A percentile compares a stretch with the other conserved stretches of the same genome.
phyloP scores from a whole-genome alignment of 108 stramenopile species.

The Discostella stelligeroides region DNA sequence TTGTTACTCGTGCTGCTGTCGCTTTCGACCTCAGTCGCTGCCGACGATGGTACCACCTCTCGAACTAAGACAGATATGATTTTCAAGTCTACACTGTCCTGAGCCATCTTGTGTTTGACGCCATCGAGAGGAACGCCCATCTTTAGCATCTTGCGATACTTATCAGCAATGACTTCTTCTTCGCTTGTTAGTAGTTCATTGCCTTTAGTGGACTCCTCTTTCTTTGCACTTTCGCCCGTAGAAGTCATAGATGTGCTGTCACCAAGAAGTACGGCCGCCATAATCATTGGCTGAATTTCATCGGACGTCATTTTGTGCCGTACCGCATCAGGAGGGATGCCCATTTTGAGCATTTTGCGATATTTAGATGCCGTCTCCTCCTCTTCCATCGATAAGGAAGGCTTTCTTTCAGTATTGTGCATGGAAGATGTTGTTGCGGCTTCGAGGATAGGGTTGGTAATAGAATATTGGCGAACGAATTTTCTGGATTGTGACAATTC shows the following conservation, averaged over 20 bases:
- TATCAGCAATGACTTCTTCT: conserved; percentile 43
- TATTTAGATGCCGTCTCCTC: conserved; percentile 59
- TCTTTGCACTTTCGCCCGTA: conserved; percentile 56
- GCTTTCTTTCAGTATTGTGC: not conserved
- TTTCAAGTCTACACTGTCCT: conserved; percentile 31
- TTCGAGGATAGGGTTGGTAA: conserved; percentile 10
- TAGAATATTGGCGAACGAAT: conserved; percentile 18
- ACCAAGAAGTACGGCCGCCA: conserved; percentile 51
- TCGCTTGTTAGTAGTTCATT: conserved; percentile 22
- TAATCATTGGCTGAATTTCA: conserved; percentile 56
- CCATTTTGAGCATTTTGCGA: conserved; percentile 77
- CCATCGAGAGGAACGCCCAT: conserved; percentile 43
- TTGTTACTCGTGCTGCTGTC: not conserved
- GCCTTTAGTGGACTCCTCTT: conserved; percentile 47
- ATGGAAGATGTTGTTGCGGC: not conserved
- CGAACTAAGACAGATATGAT: conserved; percentile 49
- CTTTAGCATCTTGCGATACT: conserved; percentile 61
- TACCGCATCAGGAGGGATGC: conserved; percentile 76
- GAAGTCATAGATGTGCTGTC: too few species aligned
- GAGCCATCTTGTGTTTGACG: conserved; percentile 50
- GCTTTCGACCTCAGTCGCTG: conserved; percentile 47
- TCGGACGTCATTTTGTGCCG: conserved; percentile 78
- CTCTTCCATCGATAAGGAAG: conserved; percentile 51
- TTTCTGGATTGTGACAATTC: not conserved
- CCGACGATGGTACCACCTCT: conserved; percentile 21